phyloP scores from a whole-genome alignment of 352 stramenopile genomes.

The Elongisporangium anandrum region DNA sequence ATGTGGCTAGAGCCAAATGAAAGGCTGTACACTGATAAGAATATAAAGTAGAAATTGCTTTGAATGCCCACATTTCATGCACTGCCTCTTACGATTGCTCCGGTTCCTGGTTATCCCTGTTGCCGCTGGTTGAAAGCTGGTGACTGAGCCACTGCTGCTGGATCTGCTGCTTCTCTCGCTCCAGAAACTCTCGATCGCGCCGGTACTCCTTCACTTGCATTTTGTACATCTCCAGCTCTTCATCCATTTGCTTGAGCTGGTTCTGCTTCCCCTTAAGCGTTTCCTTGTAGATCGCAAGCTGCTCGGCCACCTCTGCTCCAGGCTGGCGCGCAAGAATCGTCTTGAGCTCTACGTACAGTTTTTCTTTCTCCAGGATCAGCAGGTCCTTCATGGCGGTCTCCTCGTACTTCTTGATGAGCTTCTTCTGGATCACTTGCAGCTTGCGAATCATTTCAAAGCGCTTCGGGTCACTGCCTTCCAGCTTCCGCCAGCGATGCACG shows the following conservation, averaged over 20 bases:
- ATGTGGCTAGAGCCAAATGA: slow-evolving; percentile 2
- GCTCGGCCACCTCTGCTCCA: slow-evolving; percentile 83
- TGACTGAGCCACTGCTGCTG: slow-evolving; percentile 56
- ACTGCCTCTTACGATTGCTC: background rate
- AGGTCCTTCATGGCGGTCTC: slow-evolving; percentile 64
- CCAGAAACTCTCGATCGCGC: slow-evolving; percentile 52
- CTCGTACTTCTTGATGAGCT: slow-evolving; percentile 82
- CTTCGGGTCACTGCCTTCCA: slow-evolving; percentile 87
- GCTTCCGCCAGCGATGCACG: slow-evolving; percentile 89
- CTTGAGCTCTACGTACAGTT: slow-evolving; percentile 91
- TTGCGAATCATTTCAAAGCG: slow-evolving; percentile 86
- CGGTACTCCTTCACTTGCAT: slow-evolving; percentile 86
- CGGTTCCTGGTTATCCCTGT: background rate
- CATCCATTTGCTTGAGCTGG: slow-evolving; percentile 83
- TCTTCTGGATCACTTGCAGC: slow-evolving; percentile 83
- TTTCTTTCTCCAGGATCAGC: slow-evolving; percentile 86
- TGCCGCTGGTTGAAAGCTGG: slow-evolving; percentile 20
- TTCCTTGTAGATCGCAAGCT: slow-evolving; percentile 82
- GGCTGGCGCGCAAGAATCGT: slow-evolving; percentile 84
- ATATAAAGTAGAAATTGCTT: slow-evolving; percentile 8
- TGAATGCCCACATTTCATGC: slow-evolving; percentile 1
- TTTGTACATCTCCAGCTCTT: slow-evolving; percentile 93
- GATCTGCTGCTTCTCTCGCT: slow-evolving; percentile 56
- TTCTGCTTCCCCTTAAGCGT: slow-evolving; percentile 85
- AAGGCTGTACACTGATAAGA: background rate